phyloP scores from a whole-genome alignment of 1,284 basidiomycete species.

The Melampsora medusae region DNA sequence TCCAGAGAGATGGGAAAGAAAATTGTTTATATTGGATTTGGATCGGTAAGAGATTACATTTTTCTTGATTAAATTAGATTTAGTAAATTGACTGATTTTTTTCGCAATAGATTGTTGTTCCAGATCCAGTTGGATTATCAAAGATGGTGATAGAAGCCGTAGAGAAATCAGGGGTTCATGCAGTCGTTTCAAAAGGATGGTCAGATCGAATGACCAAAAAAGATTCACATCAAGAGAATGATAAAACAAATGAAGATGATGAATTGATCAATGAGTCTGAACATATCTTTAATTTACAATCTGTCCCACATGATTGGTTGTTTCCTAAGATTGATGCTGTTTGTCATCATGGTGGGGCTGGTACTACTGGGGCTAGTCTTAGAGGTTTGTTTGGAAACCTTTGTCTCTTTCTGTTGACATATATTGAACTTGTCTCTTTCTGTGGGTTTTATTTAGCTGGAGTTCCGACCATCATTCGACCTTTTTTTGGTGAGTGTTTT shows the following conservation, averaged over 20 bases:
- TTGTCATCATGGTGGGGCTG: slow-evolving; percentile 95
- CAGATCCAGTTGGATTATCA: slow-evolving; percentile 88
- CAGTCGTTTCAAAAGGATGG: slow-evolving; percentile 96
- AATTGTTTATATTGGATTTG: slow-evolving; percentile 96
- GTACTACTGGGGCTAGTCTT: slow-evolving; percentile 88
- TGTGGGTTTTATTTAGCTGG: slow-evolving; percentile 65
- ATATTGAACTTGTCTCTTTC: slow-evolving; percentile 51
- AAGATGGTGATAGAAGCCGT: slow-evolving; percentile 85
- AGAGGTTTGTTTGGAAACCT: slow-evolving; percentile 63
- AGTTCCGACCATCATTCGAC: slow-evolving; percentile 90
- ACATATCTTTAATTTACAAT: slow-evolving; percentile 63
- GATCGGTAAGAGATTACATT: slow-evolving; percentile 60
- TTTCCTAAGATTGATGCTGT: slow-evolving; percentile 90
- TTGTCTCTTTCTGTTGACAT: background rate
- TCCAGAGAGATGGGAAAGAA: slow-evolving; percentile 75
- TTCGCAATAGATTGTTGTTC: slow-evolving; percentile 77
- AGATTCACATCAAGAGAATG: slow-evolving; percentile 45
- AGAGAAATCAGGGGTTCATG: slow-evolving; percentile 57
- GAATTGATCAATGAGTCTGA: slow-evolving; percentile 16
- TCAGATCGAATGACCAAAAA: slow-evolving; percentile 69
- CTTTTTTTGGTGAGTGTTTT: slow-evolving; percentile 85
- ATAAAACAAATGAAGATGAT: slow-evolving; percentile 48
- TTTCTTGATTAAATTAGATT: background rate
- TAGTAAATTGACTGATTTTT: slow-evolving; percentile 43
- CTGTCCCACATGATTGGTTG: slow-evolving; percentile 94